Evolutionary conservation across 768 basidiomycete genomes (phyloP), one percentile per base, ranked within the genome.

Genomic region (Hericium coralloides): DNA sequence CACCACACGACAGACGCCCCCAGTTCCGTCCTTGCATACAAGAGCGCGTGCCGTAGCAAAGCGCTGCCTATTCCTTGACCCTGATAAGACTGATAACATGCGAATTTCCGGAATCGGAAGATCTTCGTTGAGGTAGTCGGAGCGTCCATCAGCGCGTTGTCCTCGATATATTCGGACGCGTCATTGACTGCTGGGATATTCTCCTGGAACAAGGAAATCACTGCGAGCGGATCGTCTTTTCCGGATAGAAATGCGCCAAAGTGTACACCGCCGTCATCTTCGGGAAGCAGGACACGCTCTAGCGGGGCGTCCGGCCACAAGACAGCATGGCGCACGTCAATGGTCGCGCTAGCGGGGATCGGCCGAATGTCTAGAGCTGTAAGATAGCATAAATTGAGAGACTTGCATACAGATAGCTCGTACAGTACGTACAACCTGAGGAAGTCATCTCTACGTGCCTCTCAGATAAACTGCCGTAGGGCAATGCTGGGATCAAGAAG

Each of bases 31-130:
- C 65, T 68, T 20, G 75, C 76, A 31, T 74, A 65, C 23, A 67
- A 67, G 53, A 76, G 71, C 17, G 67, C 70, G 61, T 76, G 67
- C 50, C 65, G 59, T 39, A 87, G 69, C 47, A 84, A 71, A 51
- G 64, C 67, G 23, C 78, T 76, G 38, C 80, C 82, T 58, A 86
- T 71, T 23, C 82, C 82, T 59, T 63, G 73, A 20, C 77, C 73
- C 68, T 82, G 83, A 63, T 74, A 73, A n/a, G 66, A 60, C 36
- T 74, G 70, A 48, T 76, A 71, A 67, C 80, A 85, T 17, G 82
- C 79, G 64, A 85, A 85, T 64, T 84, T 85, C 59, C 81, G 73
- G 69, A 84, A 83, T 26, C 80, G 76, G 20, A 75, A 74, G 15
- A 67, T 58, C 52, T 54, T 55, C 56, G 51, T 25, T 31, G 31